These are phyloP conservation scores for Otatea glauca DNA, from an alignment of 176 grass and related monocot genomes.

Conservation along the genomic window DNA sequence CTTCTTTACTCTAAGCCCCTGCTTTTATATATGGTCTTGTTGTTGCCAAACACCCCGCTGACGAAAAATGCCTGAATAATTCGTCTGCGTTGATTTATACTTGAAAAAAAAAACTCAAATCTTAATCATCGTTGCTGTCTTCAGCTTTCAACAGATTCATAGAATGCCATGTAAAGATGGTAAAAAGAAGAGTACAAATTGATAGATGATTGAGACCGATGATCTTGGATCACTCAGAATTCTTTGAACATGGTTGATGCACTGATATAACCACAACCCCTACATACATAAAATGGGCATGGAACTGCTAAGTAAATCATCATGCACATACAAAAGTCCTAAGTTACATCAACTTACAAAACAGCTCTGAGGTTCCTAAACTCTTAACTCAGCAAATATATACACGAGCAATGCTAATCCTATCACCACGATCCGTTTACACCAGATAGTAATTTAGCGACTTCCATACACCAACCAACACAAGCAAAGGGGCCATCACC, in stretches of 20 bases:
- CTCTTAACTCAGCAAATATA: neutral
- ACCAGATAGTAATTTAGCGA: neutral
- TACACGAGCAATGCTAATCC: neutral
- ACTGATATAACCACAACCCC: neutral
- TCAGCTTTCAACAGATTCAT: too few relatives aligned
- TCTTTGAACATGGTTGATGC: too few relatives aligned
- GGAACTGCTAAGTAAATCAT: neutral
- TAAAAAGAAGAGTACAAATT: too few relatives aligned
- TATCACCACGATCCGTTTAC: neutral
- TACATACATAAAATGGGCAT: neutral
- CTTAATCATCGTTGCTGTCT: too few relatives aligned
- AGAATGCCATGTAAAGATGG: too few relatives aligned
- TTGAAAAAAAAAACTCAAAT: too few relatives aligned
- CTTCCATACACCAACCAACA: slow-evolving; percentile 39
- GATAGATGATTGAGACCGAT: too few relatives aligned
- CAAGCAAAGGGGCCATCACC: slow-evolving; percentile 19
- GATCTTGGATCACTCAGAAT: too few relatives aligned
- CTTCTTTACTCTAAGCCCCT: neutral
- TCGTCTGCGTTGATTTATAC: too few relatives aligned
- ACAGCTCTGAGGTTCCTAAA: slow-evolving; percentile 5
- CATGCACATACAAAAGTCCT: neutral
- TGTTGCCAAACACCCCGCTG: too few relatives aligned
- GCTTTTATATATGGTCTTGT: too few relatives aligned
- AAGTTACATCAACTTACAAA: slow-evolving; percentile 2
- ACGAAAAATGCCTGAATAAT: too few relatives aligned